Evolutionary conservation across 2,329 filamentous ascomycete genomes (phyloP).

Genomic region (Trichothecium sympodiale): DNA sequence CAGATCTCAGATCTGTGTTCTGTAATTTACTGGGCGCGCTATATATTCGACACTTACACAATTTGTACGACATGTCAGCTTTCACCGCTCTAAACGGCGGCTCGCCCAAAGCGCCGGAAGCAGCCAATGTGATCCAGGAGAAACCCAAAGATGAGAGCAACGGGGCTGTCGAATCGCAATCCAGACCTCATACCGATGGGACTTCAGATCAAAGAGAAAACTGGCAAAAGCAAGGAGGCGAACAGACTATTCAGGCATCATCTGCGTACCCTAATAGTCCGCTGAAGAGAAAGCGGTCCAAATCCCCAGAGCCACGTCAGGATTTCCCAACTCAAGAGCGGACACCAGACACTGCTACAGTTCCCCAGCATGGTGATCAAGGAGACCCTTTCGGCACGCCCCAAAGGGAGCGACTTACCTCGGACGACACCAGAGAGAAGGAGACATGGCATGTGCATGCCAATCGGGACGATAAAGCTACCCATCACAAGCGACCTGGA

Average conservation of each 20-base stretch:
- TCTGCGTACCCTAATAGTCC: conserved; percentile 16
- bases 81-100: conserved; percentile 41
- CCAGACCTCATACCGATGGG: neutral
- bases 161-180: too few species aligned
- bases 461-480: conserved; percentile 33
- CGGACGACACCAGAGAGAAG: conserved; percentile 34
- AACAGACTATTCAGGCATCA: conserved; percentile 25
- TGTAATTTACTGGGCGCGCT: too few species aligned
- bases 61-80: conserved; percentile 30
- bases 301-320: conserved; percentile 42
- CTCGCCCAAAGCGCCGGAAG: conserved; percentile 31
- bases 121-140: conserved; percentile 9
- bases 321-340: conserved; percentile 16
- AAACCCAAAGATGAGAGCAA: too few species aligned
- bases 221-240: conserved; percentile 15
- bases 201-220: conserved; percentile 24
- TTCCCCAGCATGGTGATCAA: conserved; percentile 21
- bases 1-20: too few species aligned
- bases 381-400: conserved; percentile 31
- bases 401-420: conserved; percentile 32
- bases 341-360: conserved; percentile 20
- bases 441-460: conserved; percentile 39
- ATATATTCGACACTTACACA: too few species aligned
- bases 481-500: conserved; percentile 34
- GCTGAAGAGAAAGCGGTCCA: conserved; percentile 61